These are phyloP conservation scores for Globisporangium lucens DNA, from an alignment of 352 stramenopile species.

Conservation along the genomic window DNA sequence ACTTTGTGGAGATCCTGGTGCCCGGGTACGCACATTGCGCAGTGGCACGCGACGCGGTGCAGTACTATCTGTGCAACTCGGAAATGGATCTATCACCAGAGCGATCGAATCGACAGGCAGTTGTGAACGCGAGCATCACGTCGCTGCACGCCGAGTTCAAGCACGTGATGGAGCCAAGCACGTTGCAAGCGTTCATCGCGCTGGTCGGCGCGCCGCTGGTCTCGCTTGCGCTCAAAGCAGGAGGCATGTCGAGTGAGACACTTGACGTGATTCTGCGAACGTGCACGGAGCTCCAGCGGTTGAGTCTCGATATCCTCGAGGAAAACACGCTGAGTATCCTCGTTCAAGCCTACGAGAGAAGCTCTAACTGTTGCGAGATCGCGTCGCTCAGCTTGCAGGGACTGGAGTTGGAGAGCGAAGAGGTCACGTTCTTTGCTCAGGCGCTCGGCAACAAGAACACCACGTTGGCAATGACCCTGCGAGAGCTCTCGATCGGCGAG, in stretches of 20 bases:
- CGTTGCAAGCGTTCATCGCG: conserved; percentile 13
- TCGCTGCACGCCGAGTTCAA: conserved; percentile 12
- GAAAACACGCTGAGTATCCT: conserved; percentile 9
- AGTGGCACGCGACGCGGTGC: conserved; percentile 10
- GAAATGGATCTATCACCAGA: not conserved
- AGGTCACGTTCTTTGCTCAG: conserved; percentile 8
- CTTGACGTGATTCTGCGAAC: conserved; percentile 2
- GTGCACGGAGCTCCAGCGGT: conserved; percentile 2
- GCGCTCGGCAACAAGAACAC: conserved; percentile 7
- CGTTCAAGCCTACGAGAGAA: conserved; percentile 7
- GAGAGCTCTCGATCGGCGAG: conserved; percentile 20
- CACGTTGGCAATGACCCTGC: not conserved
- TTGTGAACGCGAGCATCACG: not conserved
- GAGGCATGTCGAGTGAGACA: conserved; percentile 1
- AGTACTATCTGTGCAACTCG: conserved; percentile 11
- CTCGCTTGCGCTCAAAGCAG: conserved; percentile 8
- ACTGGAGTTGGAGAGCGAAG: conserved; percentile 18
- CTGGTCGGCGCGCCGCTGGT: conserved; percentile 12
- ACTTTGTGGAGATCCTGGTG: conserved; percentile 18
- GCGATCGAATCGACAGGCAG: not conserved
- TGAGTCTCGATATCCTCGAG: conserved; percentile 15
- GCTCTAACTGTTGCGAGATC: not conserved
- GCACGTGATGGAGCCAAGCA: not conserved
- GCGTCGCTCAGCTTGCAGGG: conserved; percentile 13
- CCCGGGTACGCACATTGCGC: conserved; percentile 18